A percentile compares a stretch with the other conserved stretches of the same genome.
These are phyloP conservation scores for Phytophthora agathidicida DNA, from an alignment of 352 stramenopile genomes.

Conservation along the genomic window DNA sequence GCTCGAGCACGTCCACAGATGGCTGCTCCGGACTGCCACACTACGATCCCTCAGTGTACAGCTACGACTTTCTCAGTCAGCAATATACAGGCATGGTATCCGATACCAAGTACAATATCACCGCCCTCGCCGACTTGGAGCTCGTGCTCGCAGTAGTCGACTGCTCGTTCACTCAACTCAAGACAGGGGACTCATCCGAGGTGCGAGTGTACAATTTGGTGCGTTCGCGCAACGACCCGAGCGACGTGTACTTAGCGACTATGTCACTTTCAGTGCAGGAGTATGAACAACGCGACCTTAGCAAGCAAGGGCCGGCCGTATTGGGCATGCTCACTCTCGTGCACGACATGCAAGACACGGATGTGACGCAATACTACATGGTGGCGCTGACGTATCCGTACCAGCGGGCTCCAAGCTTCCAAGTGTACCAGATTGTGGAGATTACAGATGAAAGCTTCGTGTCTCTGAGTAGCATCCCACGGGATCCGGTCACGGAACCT, in stretches of 20 bases:
- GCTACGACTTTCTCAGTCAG: conserved; percentile 36
- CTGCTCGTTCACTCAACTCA: conserved; percentile 35
- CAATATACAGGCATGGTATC: conserved; percentile 24
- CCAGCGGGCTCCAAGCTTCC: conserved; percentile 28
- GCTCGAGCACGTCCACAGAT: conserved; percentile 15
- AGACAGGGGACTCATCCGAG: conserved; percentile 4
- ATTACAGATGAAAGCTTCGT: conserved; percentile 26
- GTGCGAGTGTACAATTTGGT: conserved; percentile 38
- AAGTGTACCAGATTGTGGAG: conserved; percentile 24
- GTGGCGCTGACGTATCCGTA: conserved; percentile 38
- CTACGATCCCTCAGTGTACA: conserved; percentile 31
- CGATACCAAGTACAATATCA: conserved; percentile 41
- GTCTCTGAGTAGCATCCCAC: conserved; percentile 22
- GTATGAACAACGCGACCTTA: conserved; percentile 20
- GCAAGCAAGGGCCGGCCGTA: conserved; percentile 19
- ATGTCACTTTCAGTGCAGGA: conserved; percentile 39
- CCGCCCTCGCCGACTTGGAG: conserved; percentile 32
- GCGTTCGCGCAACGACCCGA: conserved; percentile 5
- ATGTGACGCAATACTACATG: conserved; percentile 29
- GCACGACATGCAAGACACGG: conserved; percentile 22
- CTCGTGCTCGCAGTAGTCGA: conserved; percentile 46
- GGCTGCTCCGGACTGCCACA: conserved; percentile 12
- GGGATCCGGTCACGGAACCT: conserved; percentile 9
- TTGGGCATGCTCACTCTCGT: conserved; percentile 35
- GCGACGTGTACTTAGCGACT: conserved; percentile 25